Conservation (phyloP, 768 basidiomycete species). For the Russula brevipes region DNA sequence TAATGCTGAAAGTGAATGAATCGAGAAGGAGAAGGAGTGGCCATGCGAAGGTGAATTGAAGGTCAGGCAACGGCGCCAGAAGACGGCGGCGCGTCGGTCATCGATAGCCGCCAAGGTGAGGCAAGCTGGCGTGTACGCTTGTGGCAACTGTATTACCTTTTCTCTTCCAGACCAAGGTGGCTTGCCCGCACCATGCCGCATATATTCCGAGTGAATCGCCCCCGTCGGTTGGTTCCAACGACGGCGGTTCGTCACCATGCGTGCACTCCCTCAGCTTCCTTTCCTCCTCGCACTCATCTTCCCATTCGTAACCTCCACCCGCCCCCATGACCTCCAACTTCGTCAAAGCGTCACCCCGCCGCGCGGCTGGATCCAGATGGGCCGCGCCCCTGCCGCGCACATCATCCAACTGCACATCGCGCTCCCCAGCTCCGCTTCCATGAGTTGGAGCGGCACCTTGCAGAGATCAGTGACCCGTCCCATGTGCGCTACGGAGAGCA, state of each 20-base stretch:
- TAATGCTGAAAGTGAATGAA: too few relatives aligned
- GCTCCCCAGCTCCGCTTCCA: conserved; percentile 26
- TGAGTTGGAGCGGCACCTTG: conserved; percentile 27
- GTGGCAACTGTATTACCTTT: too few relatives aligned
- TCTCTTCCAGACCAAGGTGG: too few relatives aligned
- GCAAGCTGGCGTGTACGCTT: too few relatives aligned
- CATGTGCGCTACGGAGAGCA: conserved; percentile 29
- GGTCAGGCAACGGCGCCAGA: too few relatives aligned
- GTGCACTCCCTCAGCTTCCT: background rate
- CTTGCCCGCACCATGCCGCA: background rate
- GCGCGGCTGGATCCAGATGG: conserved; percentile 43
- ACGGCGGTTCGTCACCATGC: background rate
- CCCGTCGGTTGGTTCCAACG: too few relatives aligned
- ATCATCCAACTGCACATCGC: conserved; percentile 44
- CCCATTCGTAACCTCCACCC: background rate
- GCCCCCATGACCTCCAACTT: conserved; percentile 29
- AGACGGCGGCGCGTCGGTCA: too few relatives aligned
- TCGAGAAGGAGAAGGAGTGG: too few relatives aligned
- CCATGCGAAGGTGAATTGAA: too few relatives aligned
- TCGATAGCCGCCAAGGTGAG: too few relatives aligned
- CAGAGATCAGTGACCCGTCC: conserved; percentile 28
- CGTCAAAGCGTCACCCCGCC: conserved; percentile 47
- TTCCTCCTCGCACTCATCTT: background rate
- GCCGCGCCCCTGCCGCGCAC: conserved; percentile 42
- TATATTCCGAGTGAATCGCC: background rate